Evolutionary conservation across 192 early-diverging fungal genomes (phyloP), one percentile per base, ranked within the genome.

Genomic region (Podila epigama): DNA sequence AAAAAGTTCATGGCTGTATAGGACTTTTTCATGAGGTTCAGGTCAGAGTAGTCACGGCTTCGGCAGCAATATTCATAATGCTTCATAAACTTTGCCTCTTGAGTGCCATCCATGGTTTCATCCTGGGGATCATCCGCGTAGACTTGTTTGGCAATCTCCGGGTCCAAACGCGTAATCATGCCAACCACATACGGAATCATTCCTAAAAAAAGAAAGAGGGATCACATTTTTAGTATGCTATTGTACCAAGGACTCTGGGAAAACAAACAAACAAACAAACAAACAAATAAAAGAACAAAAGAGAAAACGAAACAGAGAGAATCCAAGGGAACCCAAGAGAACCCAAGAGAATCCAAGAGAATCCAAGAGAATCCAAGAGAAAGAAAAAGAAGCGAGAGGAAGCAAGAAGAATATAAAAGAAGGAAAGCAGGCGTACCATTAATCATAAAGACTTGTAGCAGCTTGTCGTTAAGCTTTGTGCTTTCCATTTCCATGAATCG

Each of bases 1-100:
- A 77, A 33, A 60, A 77, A 68, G 61, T 77, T 77, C 73, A 77
- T 77, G 27, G 73, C 66, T 4, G 66, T 77, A 40, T 77, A 77
- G 10, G 73, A 77, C 41, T 62, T 68, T 50, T 77, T 77, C 73
- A 77, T 77, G 27, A 77, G 61, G 56, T 60, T 64, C 25, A 77
- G 25, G n/a, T 77, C 73, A 0, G 63, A 61, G 32, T 62, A 63
- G 33, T 77, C 73, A 7, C 73, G 54, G 8, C 39, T 64, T 51
- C 73, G 42, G 16, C 55, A 44, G 59, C 73, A 68, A 9, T 68
- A 61, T 22, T 68, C 31, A 7, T 64, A 42, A 12, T 40, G 59
- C 12, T 36, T 64, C 73, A 77, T 60, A 41, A 77, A 77, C 50
- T 68, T 64, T 8, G 73, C 31, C 36, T 77, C 73, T 40, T 68